Evolutionary conservation across 2,329 filamentous ascomycete genomes (phyloP).

Genomic region (Curvularia hawaiiensis): DNA sequence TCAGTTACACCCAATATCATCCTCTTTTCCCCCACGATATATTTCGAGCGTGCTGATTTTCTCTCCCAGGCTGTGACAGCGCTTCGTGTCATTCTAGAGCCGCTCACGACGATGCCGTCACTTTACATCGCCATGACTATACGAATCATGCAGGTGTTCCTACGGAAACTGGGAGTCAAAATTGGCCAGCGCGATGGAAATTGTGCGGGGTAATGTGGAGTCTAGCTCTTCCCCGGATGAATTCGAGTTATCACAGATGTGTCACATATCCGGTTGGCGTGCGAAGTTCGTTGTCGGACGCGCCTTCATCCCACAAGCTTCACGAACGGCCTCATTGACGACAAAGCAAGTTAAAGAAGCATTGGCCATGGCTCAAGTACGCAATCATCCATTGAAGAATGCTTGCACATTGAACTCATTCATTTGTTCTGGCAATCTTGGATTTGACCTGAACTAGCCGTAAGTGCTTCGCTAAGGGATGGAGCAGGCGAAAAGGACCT

Average conservation of each 20-base stretch:
- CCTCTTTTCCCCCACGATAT: neutral
- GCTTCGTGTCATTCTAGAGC: neutral
- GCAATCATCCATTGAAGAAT: neutral
- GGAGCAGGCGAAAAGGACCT: neutral
- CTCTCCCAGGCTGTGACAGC: neutral
- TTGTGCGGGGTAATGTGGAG: constrained; percentile 11
- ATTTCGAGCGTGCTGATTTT: too few species aligned
- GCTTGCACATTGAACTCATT: neutral
- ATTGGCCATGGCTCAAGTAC: neutral
- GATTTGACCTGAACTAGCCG: neutral
- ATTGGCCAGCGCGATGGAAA: neutral
- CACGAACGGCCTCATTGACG: neutral
- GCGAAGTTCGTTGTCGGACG: neutral
- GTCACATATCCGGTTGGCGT: constrained; percentile 1
- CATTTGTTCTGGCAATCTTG: too few species aligned
- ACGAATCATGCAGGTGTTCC: neutral
- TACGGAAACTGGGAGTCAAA: neutral
- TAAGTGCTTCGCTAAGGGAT: neutral
- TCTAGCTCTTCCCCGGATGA: constrained; percentile 9
- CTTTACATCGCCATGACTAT: neutral
- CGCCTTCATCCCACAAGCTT: neutral
- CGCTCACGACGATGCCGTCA: neutral
- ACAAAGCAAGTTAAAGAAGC: neutral
- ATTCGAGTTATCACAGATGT: neutral
- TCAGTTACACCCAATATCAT: neutral